Evolutionary conservation across 108 stramenopile species (phyloP).

Genomic region (Cyclotella choctawhatcheeana): DNA sequence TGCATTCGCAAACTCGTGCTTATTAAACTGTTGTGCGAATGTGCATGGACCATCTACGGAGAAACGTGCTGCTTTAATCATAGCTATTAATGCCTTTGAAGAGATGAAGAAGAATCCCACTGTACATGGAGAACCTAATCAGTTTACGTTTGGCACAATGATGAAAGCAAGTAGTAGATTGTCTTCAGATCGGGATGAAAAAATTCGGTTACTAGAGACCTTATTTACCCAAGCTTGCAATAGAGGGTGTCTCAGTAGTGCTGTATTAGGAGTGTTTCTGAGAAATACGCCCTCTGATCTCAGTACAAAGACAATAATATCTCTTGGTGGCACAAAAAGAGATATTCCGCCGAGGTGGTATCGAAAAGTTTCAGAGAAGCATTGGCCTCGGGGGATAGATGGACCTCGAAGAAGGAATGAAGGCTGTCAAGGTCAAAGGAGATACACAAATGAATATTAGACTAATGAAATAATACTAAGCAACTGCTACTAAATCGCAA

Average conservation of each 20-base stretch:
- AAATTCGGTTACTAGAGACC: constrained; percentile 33
- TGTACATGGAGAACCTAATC: constrained; percentile 39
- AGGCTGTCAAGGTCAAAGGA: no score
- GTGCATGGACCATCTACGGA: constrained; percentile 30
- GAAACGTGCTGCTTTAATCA: constrained; percentile 38
- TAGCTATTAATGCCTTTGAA: constrained; percentile 45
- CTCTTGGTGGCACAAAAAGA: constrained; percentile 40
- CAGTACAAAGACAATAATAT: constrained; percentile 28
- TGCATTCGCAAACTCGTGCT: constrained; percentile 41
- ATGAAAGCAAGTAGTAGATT: constrained; percentile 39
- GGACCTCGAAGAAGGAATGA: no score
- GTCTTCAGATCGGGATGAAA: constrained; percentile 28
- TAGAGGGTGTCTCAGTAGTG: constrained; percentile 25
- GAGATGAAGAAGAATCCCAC: constrained; percentile 35
- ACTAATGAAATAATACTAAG: no score
- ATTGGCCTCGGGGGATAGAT: no score
- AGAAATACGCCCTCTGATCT: constrained; percentile 23
- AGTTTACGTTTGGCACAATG: constrained; percentile 49
- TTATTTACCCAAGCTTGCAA: constrained; percentile 45
- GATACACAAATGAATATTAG: no score
- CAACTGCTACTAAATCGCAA: no score
- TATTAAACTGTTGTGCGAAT: constrained; percentile 50
- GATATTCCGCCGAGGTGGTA: constrained; percentile 43
- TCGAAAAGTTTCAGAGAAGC: constrained; percentile 26
- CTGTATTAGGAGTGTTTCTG: constrained; percentile 31